Base-by-base conservation (phyloP, 495 filamentous ascomycete genomes). In the Penicillium lividum region DNA sequence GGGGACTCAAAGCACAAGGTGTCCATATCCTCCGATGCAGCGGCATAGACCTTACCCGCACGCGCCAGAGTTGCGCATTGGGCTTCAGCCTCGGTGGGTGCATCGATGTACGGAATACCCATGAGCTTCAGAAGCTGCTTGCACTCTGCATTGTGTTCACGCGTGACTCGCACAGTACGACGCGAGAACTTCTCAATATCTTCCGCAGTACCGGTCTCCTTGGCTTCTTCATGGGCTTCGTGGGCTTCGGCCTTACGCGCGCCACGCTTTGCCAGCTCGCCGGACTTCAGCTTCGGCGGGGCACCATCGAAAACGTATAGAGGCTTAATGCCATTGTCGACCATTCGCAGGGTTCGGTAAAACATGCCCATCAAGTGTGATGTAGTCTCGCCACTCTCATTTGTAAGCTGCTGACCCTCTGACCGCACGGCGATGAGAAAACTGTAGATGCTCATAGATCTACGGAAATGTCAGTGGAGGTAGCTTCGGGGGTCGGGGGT, bases 281-380 rank as follows among this genome's bases (percentile, higher is more conserved):
- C 94, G 3, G 91, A 95, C 75, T 98, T 98, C 55, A 98, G 84
- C 65, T 97, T 98, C 3, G 94, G 94, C 4, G 94, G 94, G 28
- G 92, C 90, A 42, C 94, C 94, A 68, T 98, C 94, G 71, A 98
- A 98, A 46, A 98, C 94, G 75, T 94, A 98, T 65, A 98, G 82
- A 0, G 94, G 94, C 68, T 98, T 98, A 76, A 98, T 97, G 53
- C 94, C 94, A 65, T 97, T 97, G 74, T 98, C 94, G 70, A 98
- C 90, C 72, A 98, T 97, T 65, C 94, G 91, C 2, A 98, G 82
- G 1, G 94, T 98, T 60, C 94, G 94, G 80, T 98, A 98, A 77
- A 98, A 98, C 88, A 98, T 92, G 62, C 94, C 94, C 93, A 98
- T 96, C 18, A 98, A 77, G 72, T 98, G 94, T 7, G 94, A 98